phyloP scores from a whole-genome alignment of 2,329 filamentous ascomycete species.

The Botrytis aclada region DNA sequence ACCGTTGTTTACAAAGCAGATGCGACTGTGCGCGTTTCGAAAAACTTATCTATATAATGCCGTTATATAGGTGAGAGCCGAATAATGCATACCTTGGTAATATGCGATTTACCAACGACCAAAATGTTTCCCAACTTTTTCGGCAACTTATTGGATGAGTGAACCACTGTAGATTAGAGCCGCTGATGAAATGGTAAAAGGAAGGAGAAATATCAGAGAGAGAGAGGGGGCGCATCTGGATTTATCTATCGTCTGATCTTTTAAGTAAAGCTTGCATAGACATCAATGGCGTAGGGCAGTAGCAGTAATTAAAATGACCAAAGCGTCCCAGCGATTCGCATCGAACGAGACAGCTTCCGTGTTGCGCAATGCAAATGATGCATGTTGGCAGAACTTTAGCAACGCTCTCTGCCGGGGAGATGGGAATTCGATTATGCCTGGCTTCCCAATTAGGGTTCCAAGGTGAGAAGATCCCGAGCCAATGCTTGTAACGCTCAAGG shows the following conservation, averaged over 20 bases:
- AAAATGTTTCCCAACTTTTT: conserved; percentile 27
- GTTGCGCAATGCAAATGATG: conserved; percentile 27
- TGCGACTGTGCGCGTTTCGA: conserved; percentile 34
- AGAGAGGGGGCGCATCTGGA: conserved; percentile 33
- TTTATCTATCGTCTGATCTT: conserved; percentile 39
- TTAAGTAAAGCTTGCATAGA: conserved; percentile 34
- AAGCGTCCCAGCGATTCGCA: conserved; percentile 49
- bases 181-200: conserved; percentile 30
- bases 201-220: conserved; percentile 27
- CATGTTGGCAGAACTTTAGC: conserved; percentile 20
- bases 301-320: conserved; percentile 38
- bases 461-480: conserved; percentile 30
- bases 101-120: conserved; percentile 27
- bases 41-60: conserved; percentile 34
- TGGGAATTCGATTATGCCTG: conserved; percentile 23
- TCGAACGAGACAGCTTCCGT: conserved; percentile 49
- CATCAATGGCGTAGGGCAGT: conserved; percentile 29
- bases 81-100: conserved; percentile 33
- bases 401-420: conserved; percentile 30
- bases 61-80: conserved; percentile 36
- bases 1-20: conserved; percentile 33
- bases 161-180: conserved; percentile 24
- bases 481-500: conserved; percentile 22
- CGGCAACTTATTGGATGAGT: conserved; percentile 16
- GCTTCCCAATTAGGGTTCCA: conserved; percentile 28